Evolutionary conservation across 495 filamentous ascomycete genomes (phyloP), one percentile per base, ranked within the genome.

Genomic region (Aspergillus nidulans): DNA sequence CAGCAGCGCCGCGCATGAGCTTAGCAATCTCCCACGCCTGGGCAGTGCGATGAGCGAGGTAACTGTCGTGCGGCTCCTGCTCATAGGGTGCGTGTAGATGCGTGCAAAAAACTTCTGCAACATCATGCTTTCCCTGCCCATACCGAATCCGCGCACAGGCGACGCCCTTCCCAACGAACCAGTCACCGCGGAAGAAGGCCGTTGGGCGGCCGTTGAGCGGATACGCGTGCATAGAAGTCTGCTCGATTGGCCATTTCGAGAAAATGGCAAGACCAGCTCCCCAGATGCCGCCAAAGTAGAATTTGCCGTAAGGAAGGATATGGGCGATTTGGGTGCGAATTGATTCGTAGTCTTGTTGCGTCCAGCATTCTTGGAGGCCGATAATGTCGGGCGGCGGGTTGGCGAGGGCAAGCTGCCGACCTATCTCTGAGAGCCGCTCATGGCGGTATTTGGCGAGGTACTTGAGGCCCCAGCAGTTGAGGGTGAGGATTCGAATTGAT

Each of bases 1-100:
- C 91, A 1, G 84, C 81, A 12, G 95, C 94, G 19, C 83, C 88
- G 5, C 91, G 85, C 69, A 96, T 87, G 7, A 97, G 74, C 71
- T 95, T 96, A 28, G 91, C 80, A 44, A 97, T 91, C 71, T 97
- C 89, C 94, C 94, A 98, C n/a, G 94, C 87, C 69, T 98, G 94
- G 0, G 94, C 90, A 4, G 86, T 89, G 21, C 91, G 87, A 61
- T 97, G 95, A 67, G 88, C 91, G 20, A 90, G 63, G 66, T 97
- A 97, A 21, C 88, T 91, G 64, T 96, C 91, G 56, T 90, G 69
- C 19, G 81, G 84, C 63, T 90, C 83, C 40, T 77, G 73, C 64
- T 94, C 88, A 66, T 98, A 97, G 3, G 91, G 90, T 9, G 94
- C 88, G 66, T 97, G 94, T 4, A 96, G 79, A 77, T 95, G 91